These are phyloP conservation scores for Aspergillus felis DNA, from an alignment of 2,329 filamentous ascomycete species.

Conservation along the genomic window DNA sequence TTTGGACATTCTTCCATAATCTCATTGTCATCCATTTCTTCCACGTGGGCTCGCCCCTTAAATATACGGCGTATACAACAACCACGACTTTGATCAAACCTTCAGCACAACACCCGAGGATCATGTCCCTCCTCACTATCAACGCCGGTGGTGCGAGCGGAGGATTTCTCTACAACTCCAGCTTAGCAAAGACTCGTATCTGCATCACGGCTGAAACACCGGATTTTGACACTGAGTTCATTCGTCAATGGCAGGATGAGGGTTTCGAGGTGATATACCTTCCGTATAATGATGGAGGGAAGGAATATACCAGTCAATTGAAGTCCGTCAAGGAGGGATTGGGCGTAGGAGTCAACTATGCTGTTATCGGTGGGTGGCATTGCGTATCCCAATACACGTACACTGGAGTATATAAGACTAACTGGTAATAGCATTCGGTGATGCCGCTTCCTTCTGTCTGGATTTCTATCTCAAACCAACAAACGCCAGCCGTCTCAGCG, in stretches of 20 bases:
- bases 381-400: neutral
- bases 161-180: slow-evolving; percentile 34
- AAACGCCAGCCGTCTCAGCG: slow-evolving; percentile 51
- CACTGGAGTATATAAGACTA: neutral
- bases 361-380: slow-evolving; percentile 52
- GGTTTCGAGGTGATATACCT: slow-evolving; percentile 59
- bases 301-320: slow-evolving; percentile 49
- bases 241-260: slow-evolving; percentile 56
- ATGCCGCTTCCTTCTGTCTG: slow-evolving; percentile 58
- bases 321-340: slow-evolving; percentile 51
- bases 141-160: slow-evolving; percentile 29
- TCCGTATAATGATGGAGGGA: slow-evolving; percentile 50
- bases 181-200: slow-evolving; percentile 28
- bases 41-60: neutral
- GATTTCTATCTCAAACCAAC: slow-evolving; percentile 55
- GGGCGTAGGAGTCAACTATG: slow-evolving; percentile 58
- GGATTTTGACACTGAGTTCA: slow-evolving; percentile 52
- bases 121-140: slow-evolving; percentile 33
- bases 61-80: neutral
- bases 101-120: neutral
- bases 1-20: neutral
- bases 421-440: slow-evolving; percentile 52
- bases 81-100: neutral
- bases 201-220: slow-evolving; percentile 32
- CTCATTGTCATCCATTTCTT: neutral